Conservation (phyloP, 164 flowering plant species). For the Berberis thunbergii region DNA sequence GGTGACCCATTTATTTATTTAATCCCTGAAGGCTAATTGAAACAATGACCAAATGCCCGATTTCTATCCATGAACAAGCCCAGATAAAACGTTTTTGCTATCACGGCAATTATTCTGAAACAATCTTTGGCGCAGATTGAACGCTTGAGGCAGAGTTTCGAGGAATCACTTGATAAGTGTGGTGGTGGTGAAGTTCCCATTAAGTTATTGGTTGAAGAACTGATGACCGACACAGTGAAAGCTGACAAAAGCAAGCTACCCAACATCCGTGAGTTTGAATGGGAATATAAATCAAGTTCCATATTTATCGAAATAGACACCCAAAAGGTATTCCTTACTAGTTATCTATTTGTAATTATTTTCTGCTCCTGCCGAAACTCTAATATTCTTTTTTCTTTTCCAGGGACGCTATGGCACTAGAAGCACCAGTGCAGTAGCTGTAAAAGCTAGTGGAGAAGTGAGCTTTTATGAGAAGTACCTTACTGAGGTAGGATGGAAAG, state of each 20-base stretch:
- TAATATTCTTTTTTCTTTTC: not conserved
- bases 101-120: too few relatives aligned
- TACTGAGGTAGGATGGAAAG: slow-evolving; percentile 51
- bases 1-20: too few relatives aligned
- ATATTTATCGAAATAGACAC: slow-evolving; percentile 48
- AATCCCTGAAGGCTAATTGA: too few relatives aligned
- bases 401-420: slow-evolving; percentile 69
- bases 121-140: slow-evolving; percentile 19
- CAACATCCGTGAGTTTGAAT: slow-evolving; percentile 32
- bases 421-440: slow-evolving; percentile 47
- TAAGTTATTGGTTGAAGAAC: slow-evolving; percentile 30
- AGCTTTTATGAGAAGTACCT: slow-evolving; percentile 62
- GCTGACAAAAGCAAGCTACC: slow-evolving; percentile 40
- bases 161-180: slow-evolving; percentile 22
- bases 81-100: too few relatives aligned
- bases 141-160: slow-evolving; percentile 30
- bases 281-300: slow-evolving; percentile 41
- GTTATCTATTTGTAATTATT: not conserved
- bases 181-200: slow-evolving; percentile 22
- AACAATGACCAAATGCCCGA: too few relatives aligned
- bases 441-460: slow-evolving; percentile 33
- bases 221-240: slow-evolving; percentile 42
- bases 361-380: not conserved
- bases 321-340: slow-evolving; percentile 29
- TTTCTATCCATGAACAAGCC: too few relatives aligned